These are phyloP conservation scores for Castanea mollissima DNA, from an alignment of 306 rosid species.

Conservation along the genomic window DNA sequence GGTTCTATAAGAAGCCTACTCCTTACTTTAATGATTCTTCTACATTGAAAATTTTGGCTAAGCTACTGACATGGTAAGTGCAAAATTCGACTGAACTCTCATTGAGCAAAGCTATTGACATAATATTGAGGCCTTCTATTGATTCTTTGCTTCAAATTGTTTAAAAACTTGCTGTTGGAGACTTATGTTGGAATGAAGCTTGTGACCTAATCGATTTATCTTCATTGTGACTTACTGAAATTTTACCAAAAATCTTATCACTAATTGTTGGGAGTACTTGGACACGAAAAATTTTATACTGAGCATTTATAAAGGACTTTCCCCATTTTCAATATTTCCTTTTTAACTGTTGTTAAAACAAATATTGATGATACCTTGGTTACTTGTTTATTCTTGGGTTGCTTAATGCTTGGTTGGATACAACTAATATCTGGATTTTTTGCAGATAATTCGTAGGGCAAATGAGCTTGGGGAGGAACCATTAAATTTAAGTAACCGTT, in stretches of 20 bases:
- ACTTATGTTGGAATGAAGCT: neutral
- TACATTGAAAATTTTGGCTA: neutral
- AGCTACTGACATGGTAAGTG: neutral
- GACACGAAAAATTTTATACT: neutral
- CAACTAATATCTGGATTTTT: slow-evolving; percentile 28
- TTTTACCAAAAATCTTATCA: neutral
- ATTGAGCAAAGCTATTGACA: neutral
- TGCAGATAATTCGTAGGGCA: slow-evolving; percentile 85
- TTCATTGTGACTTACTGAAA: neutral
- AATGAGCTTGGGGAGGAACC: slow-evolving; percentile 86
- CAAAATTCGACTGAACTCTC: neutral
- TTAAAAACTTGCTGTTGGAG: neutral
- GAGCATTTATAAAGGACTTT: neutral
- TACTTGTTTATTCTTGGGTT: slow-evolving; percentile 4
- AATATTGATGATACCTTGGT: neutral
- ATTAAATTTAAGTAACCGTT: slow-evolving; percentile 60
- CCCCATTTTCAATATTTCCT: neutral
- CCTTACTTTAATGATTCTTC: neutral
- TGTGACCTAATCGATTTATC: neutral
- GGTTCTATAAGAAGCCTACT: neutral
- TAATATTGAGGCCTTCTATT: neutral
- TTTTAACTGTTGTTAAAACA: neutral
- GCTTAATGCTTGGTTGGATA: slow-evolving; percentile 21
- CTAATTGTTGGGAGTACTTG: neutral
- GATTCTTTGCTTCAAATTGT: neutral